Base-by-base conservation (phyloP, 1,284 basidiomycete genomes). In the Cutaneotrichosporon sp. region DNA sequence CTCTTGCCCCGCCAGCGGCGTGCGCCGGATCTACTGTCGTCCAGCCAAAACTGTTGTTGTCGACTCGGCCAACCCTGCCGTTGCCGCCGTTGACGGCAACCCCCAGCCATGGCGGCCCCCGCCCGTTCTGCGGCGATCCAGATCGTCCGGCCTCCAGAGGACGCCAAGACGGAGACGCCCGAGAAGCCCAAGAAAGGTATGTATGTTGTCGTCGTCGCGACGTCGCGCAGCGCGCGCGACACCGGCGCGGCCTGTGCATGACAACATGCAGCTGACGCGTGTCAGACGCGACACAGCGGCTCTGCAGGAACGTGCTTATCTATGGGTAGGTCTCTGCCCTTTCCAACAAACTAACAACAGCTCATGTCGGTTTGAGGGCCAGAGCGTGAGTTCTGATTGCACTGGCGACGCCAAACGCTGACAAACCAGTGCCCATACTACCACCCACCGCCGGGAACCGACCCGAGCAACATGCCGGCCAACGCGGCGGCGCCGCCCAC, bases 291-390 rank as follows among this genome's bases (percentile, higher is more conserved):
- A 68, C 69, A 13, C 85, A 86, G 69, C 81, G 86, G 45, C 84
- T 90, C 68, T 92, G 89, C 76, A 83, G 86, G 69, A 91, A 91
- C 78, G 84, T 90, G 51, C 77, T 87, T 71, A 90, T 92, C 62
- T 87, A 90, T 68, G 89, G 89, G 88, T 89, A 69, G 59, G 80
- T 70, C 35, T 39, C 20, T 41, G 8, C 26, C 26, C 22, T 5
- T 13, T 20, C 22, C 0, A 34, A 12, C 35, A 18, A 23, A 26
- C 60, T 41, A 46, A 42, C 30, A 55, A 4, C 60, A 90, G 88
- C 47, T 84, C 80, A 54, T 92, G 89, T 77, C 86, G 86, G 76
- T 90, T 81, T 62, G 83, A 91, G 76, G 86, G 88, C 69, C 85
- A 87, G 76, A 88, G 88, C 59, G 73, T 74, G 49, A 65, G 74